Conservation (phyloP, 805 yeast genomes). For the Komagataella populi region DNA sequence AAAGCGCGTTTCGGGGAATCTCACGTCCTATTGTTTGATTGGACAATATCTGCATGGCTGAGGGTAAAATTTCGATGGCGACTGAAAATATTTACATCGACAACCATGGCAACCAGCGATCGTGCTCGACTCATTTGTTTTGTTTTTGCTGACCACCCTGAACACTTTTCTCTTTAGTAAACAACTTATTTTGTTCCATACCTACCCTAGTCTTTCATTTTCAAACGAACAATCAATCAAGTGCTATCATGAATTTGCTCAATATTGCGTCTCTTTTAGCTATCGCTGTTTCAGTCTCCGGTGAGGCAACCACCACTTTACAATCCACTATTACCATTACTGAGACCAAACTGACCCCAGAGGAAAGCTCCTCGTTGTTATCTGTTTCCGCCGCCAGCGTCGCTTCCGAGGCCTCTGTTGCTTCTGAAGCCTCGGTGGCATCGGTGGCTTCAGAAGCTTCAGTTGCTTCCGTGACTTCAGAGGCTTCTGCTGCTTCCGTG, state of each 20-base stretch:
- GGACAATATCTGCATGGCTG: not conserved
- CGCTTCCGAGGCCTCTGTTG: constrained; percentile 9
- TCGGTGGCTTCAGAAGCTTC: constrained; percentile 10
- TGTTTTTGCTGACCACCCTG: not conserved
- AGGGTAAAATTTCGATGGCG: not conserved
- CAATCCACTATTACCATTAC: constrained; percentile 28
- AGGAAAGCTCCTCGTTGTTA: constrained; percentile 22
- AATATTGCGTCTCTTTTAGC: not conserved
- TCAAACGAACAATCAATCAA: not conserved
- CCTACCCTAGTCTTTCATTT: not conserved
- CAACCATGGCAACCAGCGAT: not conserved
- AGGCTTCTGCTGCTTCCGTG: constrained; percentile 7
- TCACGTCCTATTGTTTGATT: too few species aligned
- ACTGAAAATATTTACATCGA: not conserved
- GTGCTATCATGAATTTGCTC: not conserved
- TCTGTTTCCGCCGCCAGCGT: constrained; percentile 8
- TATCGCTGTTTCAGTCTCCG: not conserved
- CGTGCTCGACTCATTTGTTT: not conserved
- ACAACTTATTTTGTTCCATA: not conserved
- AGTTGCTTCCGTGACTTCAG: constrained; percentile 11
- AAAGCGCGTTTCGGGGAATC: not conserved
- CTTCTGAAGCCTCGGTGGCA: constrained; percentile 8
- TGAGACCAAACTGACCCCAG: constrained; percentile 29
- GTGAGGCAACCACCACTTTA: not conserved
- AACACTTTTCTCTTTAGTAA: not conserved